phyloP scores from a whole-genome alignment of 768 basidiomycete genomes.

The Psilocybe tampanensis region DNA sequence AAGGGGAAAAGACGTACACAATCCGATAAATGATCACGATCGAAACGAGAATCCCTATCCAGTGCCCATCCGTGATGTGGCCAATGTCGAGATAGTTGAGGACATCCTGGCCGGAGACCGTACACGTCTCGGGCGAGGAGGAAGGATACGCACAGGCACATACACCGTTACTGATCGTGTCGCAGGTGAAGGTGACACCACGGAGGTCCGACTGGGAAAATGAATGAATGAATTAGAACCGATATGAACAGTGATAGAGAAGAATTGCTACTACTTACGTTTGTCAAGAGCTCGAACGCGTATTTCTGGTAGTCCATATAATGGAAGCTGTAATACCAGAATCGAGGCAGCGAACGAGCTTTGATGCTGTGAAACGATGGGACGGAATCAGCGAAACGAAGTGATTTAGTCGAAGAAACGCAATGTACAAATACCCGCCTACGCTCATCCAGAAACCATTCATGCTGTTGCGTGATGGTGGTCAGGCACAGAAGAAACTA shows the following conservation, averaged over 20 bases:
- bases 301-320: conserved; percentile 57
- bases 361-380: conserved; percentile 46
- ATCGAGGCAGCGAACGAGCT: conserved; percentile 53
- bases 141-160: conserved; percentile 56
- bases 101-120: conserved; percentile 52
- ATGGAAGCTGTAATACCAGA: conserved; percentile 61
- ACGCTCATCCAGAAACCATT: conserved; percentile 65
- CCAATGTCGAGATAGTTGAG: conserved; percentile 47
- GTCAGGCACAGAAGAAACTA: not conserved
- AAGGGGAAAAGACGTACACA: conserved; percentile 33
- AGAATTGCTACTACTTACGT: conserved; percentile 35
- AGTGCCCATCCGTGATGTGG: conserved; percentile 43
- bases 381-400: no score
- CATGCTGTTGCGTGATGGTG: conserved; percentile 32
- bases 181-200: conserved; percentile 47
- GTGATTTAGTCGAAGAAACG: no score
- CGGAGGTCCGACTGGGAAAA: conserved; percentile 46
- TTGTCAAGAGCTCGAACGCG: conserved; percentile 39
- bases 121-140: conserved; percentile 44
- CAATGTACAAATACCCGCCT: conserved; percentile 45
- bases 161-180: conserved; percentile 30
- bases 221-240: no score
- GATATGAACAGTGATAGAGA: no score
- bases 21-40: conserved; percentile 50
- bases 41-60: conserved; percentile 44